Evolutionary conservation across 768 basidiomycete species (phyloP).

Genomic region (Phanerochaete carnosa): DNA sequence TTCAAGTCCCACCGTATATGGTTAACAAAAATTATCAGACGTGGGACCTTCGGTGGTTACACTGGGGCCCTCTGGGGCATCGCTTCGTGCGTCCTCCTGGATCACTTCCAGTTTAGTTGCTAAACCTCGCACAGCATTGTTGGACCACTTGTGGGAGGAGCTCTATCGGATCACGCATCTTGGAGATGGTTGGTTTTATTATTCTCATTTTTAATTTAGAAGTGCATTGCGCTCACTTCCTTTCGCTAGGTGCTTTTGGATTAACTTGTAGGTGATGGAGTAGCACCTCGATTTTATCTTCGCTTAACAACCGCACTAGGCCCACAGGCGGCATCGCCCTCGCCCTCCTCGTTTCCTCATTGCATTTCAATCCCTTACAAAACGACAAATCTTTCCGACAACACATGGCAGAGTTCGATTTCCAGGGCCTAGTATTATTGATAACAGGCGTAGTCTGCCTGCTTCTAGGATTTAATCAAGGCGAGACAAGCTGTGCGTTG

Average conservation of each 20-base stretch:
- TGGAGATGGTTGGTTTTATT: background rate
- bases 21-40: slow-evolving; percentile 15
- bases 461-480: slow-evolving; percentile 36
- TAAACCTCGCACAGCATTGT: background rate
- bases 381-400: slow-evolving; percentile 28
- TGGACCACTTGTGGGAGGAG: slow-evolving; percentile 2
- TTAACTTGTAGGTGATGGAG: slow-evolving; percentile 1
- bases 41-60: slow-evolving; percentile 37
- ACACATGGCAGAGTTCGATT: slow-evolving; percentile 36
- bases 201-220: background rate
- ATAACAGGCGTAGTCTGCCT: slow-evolving; percentile 35
- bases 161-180: background rate
- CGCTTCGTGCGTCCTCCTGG: slow-evolving; percentile 1
- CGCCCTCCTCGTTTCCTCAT: slow-evolving; percentile 29
- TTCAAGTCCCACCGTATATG: background rate
- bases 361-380: slow-evolving; percentile 29
- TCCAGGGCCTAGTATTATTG: slow-evolving; percentile 32
- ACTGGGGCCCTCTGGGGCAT: slow-evolving; percentile 39
- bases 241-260: background rate
- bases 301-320: too few species aligned
- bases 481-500: slow-evolving; percentile 29
- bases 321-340: slow-evolving; percentile 34
- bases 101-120: background rate
- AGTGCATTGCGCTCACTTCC: background rate
- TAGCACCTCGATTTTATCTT: too few species aligned